Conservation (phyloP, 2,329 filamentous ascomycete genomes). For the Monilinia laxa region DNA sequence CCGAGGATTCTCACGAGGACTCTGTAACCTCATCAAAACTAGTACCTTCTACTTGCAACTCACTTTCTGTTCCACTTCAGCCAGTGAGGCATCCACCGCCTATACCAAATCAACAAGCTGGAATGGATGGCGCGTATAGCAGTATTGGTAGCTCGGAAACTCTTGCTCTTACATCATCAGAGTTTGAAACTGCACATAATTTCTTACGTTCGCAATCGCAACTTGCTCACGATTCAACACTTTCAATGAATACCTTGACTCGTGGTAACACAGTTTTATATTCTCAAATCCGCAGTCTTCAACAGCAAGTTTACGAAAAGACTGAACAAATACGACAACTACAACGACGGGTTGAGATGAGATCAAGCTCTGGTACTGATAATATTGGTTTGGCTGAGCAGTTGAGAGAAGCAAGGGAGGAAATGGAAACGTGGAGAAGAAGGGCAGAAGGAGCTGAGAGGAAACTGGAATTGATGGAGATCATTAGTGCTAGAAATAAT, state of each 20-base stretch:
- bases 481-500: constrained; percentile 21
- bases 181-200: constrained; percentile 13
- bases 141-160: constrained; percentile 17
- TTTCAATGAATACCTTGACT: constrained; percentile 19
- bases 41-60: not conserved
- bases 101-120: not conserved
- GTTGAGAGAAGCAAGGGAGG: constrained; percentile 46
- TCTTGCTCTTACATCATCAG: not conserved
- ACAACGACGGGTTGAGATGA: constrained; percentile 48
- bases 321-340: constrained; percentile 50
- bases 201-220: constrained; percentile 11
- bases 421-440: constrained; percentile 52
- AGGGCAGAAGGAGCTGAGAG: constrained; percentile 57
- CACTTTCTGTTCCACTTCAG: constrained; percentile 15
- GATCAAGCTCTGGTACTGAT: constrained; percentile 40
- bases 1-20: constrained; percentile 5
- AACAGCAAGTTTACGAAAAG: constrained; percentile 48
- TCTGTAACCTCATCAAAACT: constrained; percentile 6
- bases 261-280: constrained; percentile 44
- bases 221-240: constrained; percentile 1
- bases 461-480: constrained; percentile 45
- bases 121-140: constrained; percentile 20
- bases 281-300: constrained; percentile 51
- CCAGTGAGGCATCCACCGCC: not conserved
- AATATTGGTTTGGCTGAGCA: constrained; percentile 51